Evolutionary conservation across 805 yeast species (phyloP).

Genomic region (Metschnikowia noctiluminum): DNA sequence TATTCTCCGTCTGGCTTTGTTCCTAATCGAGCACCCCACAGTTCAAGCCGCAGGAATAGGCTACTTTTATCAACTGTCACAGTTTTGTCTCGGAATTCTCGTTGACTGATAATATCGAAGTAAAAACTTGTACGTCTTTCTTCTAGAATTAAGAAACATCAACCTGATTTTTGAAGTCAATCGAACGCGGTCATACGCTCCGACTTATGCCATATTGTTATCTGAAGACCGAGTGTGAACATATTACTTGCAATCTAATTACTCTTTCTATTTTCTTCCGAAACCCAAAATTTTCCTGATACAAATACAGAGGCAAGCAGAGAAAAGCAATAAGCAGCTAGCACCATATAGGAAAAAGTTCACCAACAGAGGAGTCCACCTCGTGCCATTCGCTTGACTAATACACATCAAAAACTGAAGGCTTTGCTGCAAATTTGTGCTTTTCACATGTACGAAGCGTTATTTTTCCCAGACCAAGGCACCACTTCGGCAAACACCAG

Average conservation of each 20-base stretch:
- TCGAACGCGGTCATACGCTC: too few species aligned
- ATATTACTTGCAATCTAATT: too few species aligned
- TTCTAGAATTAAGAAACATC: too few species aligned
- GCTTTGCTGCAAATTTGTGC: not conserved
- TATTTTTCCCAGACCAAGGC: constrained; percentile 3
- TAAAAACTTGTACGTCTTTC: not conserved
- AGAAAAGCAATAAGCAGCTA: not conserved
- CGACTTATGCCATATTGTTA: too few species aligned
- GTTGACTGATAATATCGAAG: not conserved
- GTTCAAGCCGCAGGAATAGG: not conserved
- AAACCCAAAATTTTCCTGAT: too few species aligned
- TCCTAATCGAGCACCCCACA: constrained; percentile 8
- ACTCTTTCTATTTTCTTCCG: too few species aligned
- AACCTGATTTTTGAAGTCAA: too few species aligned
- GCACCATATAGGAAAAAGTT: not conserved
- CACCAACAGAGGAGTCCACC: constrained; percentile 1
- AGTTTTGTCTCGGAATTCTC: not conserved
- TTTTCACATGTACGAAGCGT: constrained; percentile 1
- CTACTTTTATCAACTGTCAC: not conserved
- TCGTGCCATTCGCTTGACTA: constrained; percentile 7
- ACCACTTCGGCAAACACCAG: not conserved
- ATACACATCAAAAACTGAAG: not conserved
- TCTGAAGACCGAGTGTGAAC: too few species aligned
- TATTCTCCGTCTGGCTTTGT: constrained; percentile 1
- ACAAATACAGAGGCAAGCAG: not conserved